Evolutionary conservation across 495 filamentous ascomycete species (phyloP), one percentile per base, ranked within the genome.

Genomic region (Annulohypoxylon bovei): DNA sequence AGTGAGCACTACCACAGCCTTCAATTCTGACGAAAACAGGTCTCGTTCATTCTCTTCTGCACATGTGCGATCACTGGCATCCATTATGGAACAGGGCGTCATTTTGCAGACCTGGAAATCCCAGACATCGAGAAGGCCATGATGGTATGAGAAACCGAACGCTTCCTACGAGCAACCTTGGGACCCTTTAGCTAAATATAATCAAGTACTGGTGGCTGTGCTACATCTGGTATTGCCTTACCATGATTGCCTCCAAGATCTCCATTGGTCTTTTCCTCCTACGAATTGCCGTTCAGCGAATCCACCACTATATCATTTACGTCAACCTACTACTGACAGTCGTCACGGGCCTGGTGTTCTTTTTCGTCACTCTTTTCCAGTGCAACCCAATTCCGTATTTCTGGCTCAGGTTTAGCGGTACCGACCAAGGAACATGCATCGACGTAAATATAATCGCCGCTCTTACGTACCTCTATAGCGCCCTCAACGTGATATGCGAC

Each of bases 271-370:
- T 50, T 16, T 50, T 50, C 12, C 46, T 50, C 23, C 46, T 50
- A 27, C 46, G 46, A 28, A 50, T 50, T 28, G 46, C 46, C 23
- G 23, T 50, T 25, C 46, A 16, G 46, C 22, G 23, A 50, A 50
- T 50, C 9, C 46, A 50, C 46, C 46, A 50, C 46, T 50, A 50
- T n/a, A 50, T 50, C 14, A 50, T 50, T 23, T 50, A 50, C 23
- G 46, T 50, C 46, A 50, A 50, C 11, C 23, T 50, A 2, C 12
- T 50, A 6, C 46, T 50, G 7, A 50, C 46, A 11, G 46, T 50
- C 46, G 23, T 50, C 12, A 27, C 46, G 0, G 46, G 46, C 1
- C 12, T 50, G 1, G 23, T 28, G 4, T 50, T 50, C 46, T 50
- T 50, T 12, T 50, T 50, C n/a, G 46, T 50, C 46, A 50, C 46